These are phyloP conservation scores for Schizochytrium sp. DNA, from an alignment of 108 stramenopile species.

Conservation along the genomic window DNA sequence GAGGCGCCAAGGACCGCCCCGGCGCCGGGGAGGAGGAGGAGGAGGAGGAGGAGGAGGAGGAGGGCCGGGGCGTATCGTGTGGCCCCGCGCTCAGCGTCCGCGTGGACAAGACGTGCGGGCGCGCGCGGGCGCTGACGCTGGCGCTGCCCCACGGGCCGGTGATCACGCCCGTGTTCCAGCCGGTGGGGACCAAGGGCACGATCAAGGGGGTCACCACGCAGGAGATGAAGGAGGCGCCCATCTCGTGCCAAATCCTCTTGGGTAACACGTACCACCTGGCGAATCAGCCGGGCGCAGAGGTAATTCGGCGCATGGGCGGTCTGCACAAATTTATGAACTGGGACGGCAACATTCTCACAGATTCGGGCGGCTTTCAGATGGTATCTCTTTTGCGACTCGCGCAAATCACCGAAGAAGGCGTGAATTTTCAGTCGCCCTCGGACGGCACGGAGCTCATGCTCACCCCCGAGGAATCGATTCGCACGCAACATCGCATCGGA, in stretches of 20 bases:
- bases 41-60: too few relatives aligned
- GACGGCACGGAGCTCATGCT: constrained; percentile 65
- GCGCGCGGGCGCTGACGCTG: constrained; percentile 35
- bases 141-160: constrained; percentile 63
- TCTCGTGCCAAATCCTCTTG: constrained; percentile 69
- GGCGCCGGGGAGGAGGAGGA: too few relatives aligned
- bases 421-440: constrained; percentile 77
- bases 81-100: constrained; percentile 9
- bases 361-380: constrained; percentile 98
- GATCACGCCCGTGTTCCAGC: constrained; percentile 92
- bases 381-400: constrained; percentile 82
- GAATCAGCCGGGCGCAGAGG: constrained; percentile 70
- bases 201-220: constrained; percentile 72
- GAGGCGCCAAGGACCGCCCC: too few relatives aligned
- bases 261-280: constrained; percentile 96
- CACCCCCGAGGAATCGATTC: constrained; percentile 85
- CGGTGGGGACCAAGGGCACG: constrained; percentile 95
- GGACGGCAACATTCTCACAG: constrained; percentile 68
- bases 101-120: constrained; percentile 51
- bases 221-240: constrained; percentile 54
- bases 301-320: constrained; percentile 58
- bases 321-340: constrained; percentile 85
- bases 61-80: not conserved
- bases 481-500: constrained; percentile 86
- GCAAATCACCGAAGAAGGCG: constrained; percentile 87